Evolutionary conservation across 192 early-diverging fungal species (phyloP), one percentile per base, ranked within the genome.

Genomic region (Entophlyctis luteolus): DNA sequence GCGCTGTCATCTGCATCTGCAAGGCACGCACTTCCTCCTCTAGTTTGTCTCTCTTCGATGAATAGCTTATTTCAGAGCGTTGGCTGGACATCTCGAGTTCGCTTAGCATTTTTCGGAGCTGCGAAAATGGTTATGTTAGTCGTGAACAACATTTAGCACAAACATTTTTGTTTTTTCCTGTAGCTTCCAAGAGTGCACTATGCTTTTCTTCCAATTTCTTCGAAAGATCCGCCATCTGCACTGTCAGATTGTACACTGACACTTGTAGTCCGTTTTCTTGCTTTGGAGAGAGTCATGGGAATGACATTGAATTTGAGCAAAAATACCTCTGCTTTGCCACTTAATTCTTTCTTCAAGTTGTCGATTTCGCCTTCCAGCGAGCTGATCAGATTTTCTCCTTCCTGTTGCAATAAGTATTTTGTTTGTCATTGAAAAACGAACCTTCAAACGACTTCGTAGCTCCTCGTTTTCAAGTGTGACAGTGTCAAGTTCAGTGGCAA

Each of bases 101-200:
- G 10, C 18, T 16, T n/a, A 60, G 37, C 47, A 46, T 20, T 8
- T 38, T 32, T 60, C 47, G 58, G 25, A 60, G 58, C 58, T 60
- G 42, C 1, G 20, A 35, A 2, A 53, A 25, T 1, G 22, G 14
- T 1, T 16, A 35, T 12, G 16, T 35, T 57, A 34, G 42, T 45
- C n/a, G n/a, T n/a, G n/a, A n/a, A n/a, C n/a, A n/a, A n/a, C n/a
- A n/a, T n/a, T n/a, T n/a, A n/a, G n/a, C n/a, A n/a, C n/a, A n/a
- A n/a, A n/a, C n/a, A n/a, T n/a, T n/a, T n/a, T n/a, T n/a, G n/a
- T n/a, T n/a, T n/a, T n/a, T n/a, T n/a, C n/a, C n/a, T n/a, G n/a
- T n/a, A n/a, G n/a, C n/a, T n/a, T n/a, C n/a, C n/a, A n/a, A n/a
- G n/a, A n/a, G n/a, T n/a, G n/a, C n/a, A n/a, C n/a, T n/a, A n/a